Evolutionary conservation across 208 protist genomes (phyloP), one percentile per base, ranked within the genome.

Genomic region (Sergeia podlipaevii): DNA sequence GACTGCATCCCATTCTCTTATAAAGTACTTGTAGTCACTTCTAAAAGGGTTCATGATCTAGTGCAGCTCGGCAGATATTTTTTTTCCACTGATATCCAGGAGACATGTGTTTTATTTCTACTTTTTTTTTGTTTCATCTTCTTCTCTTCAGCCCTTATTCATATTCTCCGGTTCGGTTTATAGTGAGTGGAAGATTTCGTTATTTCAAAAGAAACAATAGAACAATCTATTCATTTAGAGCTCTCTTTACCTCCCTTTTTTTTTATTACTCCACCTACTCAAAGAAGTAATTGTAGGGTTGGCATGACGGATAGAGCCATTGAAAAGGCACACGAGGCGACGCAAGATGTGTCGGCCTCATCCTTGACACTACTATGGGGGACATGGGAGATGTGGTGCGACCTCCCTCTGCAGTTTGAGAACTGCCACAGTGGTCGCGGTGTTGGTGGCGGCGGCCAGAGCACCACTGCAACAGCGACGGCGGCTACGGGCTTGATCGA

Each of bases 371-470:
- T 85, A 37, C 65, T 95, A n/a, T 95, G 89, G 85, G 81, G 89
- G n/a, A 87, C 80, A 45, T 95, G 89, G 85, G 84, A 95, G 65
- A 68, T 92, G 70, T 95, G 85, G 89, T 91, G 84, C 41, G 84
- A 89, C 39, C 42, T 95, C 0, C 53, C 67, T 17, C 49, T n/a
- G n/a, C 66, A 37, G 32, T 10, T 26, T 10, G 27, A 36, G 17
- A 37, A 1, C 45, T 37, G 45, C 10, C 18, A 26, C 6, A 30
- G 13, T 21, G 54, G 36, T 4, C 33, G 62, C 20, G 33, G 54
- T 4, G 55, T 44, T 36, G 54, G 41, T 23, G 30, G 45, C 47
- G 60, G 37, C 53, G 30, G 36, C 32, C 27, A 52, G 57, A 17
- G 38, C 15, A 18, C 42, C 10, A 26, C 20, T 5, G 37, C 26